These are phyloP conservation scores for Cryomyces antarcticus DNA, from an alignment of 495 filamentous ascomycete species.

Conservation along the genomic window DNA sequence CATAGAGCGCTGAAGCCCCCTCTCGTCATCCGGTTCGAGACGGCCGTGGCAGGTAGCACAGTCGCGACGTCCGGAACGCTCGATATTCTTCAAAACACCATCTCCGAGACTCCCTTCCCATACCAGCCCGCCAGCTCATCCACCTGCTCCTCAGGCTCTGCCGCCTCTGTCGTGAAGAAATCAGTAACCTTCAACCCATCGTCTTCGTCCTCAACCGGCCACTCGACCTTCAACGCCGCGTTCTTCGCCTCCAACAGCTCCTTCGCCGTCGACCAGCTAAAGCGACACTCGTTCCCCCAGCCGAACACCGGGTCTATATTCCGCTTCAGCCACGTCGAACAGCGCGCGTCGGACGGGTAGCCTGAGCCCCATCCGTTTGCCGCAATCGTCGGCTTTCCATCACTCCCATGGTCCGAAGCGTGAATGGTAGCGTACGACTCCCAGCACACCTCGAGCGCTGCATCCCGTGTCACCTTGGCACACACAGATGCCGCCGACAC, in stretches of 20 bases:
- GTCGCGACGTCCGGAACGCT: too few relatives aligned
- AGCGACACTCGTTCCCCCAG: slow-evolving; percentile 80
- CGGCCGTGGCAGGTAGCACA: too few relatives aligned
- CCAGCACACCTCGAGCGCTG: slow-evolving; percentile 60
- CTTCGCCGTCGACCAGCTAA: slow-evolving; percentile 89
- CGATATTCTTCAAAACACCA: slow-evolving; percentile 32
- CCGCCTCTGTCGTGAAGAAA: slow-evolving; percentile 33
- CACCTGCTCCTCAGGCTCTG: slow-evolving; percentile 24
- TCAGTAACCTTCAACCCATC: slow-evolving; percentile 47
- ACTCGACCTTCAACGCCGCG: slow-evolving; percentile 53
- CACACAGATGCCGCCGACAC: slow-evolving; percentile 86
- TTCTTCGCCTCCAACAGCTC: slow-evolving; percentile 60
- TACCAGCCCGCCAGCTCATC: slow-evolving; percentile 43
- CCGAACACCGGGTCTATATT: slow-evolving; percentile 91
- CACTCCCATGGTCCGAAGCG: slow-evolving; percentile 2
- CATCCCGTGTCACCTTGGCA: slow-evolving; percentile 89
- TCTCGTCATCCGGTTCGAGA: too few relatives aligned
- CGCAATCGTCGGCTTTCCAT: slow-evolving; percentile 4
- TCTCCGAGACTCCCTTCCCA: slow-evolving; percentile 34
- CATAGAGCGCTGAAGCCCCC: too few relatives aligned
- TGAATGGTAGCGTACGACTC: slow-evolving; percentile 18
- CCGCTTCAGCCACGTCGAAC: slow-evolving; percentile 55
- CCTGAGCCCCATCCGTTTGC: slow-evolving; percentile 61
- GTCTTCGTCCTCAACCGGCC: slow-evolving; percentile 57
- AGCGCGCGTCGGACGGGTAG: slow-evolving; percentile 76